These are phyloP conservation scores for Fusarium tanahbumbuense DNA, from an alignment of 2,329 filamentous ascomycete genomes.

Conservation along the genomic window DNA sequence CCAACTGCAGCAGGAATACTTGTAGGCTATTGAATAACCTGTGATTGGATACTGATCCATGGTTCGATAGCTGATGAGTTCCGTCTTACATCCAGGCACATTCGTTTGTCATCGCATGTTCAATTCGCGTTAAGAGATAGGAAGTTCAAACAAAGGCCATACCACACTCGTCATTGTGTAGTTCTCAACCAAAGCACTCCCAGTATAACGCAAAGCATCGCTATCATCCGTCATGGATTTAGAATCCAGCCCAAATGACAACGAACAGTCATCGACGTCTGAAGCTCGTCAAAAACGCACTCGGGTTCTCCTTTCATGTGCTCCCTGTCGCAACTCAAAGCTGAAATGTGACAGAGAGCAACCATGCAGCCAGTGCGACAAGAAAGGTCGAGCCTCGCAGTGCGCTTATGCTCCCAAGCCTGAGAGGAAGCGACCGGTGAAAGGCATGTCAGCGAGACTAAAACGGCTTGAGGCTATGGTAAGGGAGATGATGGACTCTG, in stretches of 20 bases:
- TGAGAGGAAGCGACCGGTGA: conserved; percentile 54
- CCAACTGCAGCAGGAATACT: neutral
- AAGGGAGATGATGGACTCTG: conserved; percentile 64
- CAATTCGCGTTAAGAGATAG: neutral
- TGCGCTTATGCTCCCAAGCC: conserved; percentile 64
- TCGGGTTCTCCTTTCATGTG: conserved; percentile 64
- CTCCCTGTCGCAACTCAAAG: conserved; percentile 64
- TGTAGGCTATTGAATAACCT: neutral
- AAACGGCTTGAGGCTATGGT: conserved; percentile 68
- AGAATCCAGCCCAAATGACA: conserved; percentile 41
- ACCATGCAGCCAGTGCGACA: conserved; percentile 65
- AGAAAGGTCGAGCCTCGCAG: conserved; percentile 58
- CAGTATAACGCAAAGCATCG: neutral
- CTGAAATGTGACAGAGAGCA: conserved; percentile 66
- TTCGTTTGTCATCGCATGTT: neutral
- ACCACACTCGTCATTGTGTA: neutral
- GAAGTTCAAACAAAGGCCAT: neutral
- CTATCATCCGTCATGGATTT: conserved; percentile 18
- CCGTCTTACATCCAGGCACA: conserved; percentile 1
- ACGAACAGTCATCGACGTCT: conserved; percentile 33
- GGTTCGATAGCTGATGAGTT: neutral
- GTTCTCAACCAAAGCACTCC: neutral
- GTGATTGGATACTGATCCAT: conserved; percentile 2
- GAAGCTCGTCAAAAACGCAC: conserved; percentile 55
- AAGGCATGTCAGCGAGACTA: conserved; percentile 65